phyloP scores from a whole-genome alignment of 2,329 filamentous ascomycete species.

The Ophiostoma novo-ulmi region DNA sequence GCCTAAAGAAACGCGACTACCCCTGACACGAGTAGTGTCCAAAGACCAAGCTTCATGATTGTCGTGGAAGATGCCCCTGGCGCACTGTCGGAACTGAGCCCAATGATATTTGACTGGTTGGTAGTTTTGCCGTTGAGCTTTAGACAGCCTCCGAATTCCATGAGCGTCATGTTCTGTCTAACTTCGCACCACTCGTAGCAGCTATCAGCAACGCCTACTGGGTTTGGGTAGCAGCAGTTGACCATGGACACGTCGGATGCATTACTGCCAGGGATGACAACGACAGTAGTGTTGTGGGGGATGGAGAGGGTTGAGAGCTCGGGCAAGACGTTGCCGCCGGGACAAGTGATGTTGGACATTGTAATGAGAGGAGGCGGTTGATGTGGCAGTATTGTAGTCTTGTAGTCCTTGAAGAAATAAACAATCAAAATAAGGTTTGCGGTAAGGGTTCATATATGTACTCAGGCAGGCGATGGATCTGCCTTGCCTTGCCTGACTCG shows the following conservation, averaged over 20 bases:
- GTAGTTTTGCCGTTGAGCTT: neutral
- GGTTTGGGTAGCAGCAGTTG: slow-evolving; percentile 1
- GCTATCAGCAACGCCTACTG: neutral
- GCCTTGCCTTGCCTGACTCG: neutral
- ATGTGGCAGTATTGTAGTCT: neutral
- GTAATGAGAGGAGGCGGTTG: neutral
- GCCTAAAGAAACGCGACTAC: neutral
- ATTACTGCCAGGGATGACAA: slow-evolving; percentile 9
- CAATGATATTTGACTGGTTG: neutral
- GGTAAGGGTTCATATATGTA: neutral
- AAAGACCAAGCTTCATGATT: neutral
- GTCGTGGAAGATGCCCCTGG: neutral
- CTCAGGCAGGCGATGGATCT: neutral
- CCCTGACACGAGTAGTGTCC: neutral
- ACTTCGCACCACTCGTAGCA: slow-evolving; percentile 6
- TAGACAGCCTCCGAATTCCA: neutral
- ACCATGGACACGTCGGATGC: neutral
- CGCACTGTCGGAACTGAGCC: neutral
- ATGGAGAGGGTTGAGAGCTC: neutral
- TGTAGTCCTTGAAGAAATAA: neutral
- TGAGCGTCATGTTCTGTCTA: neutral
- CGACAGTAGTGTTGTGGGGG: neutral
- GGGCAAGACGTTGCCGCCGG: neutral
- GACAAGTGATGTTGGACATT: neutral
- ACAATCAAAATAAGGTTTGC: neutral